Percentiles rank a stretch among this genome's conserved stretches.
Conservation (phyloP, 495 filamentous ascomycete species). For the Annulohypoxylon maeteangense region DNA sequence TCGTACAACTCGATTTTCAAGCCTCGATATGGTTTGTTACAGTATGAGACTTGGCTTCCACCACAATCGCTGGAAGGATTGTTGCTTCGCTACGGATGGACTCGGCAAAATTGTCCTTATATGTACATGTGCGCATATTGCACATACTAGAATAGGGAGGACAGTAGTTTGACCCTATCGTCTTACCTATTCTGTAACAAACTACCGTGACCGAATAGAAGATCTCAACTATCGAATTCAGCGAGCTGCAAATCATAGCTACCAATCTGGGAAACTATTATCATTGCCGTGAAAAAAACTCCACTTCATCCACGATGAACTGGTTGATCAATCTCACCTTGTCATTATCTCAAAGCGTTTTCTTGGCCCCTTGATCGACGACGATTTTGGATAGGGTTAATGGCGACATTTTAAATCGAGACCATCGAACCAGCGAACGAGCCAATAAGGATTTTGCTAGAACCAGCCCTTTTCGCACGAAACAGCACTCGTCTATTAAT, state of each 20-base stretch:
- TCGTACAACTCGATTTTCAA: background rate
- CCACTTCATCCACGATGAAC: conserved; percentile 14
- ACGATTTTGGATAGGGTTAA: conserved; percentile 14
- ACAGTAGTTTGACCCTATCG: conserved; percentile 12
- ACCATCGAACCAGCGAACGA: background rate
- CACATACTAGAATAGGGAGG: conserved; percentile 27
- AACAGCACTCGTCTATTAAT: conserved; percentile 19
- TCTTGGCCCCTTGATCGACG: conserved; percentile 14
- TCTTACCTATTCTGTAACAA: conserved; percentile 27
- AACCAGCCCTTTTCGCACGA: conserved; percentile 7
- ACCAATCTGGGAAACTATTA: conserved; percentile 16
- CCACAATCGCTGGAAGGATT: background rate
- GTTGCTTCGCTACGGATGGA: conserved; percentile 15
- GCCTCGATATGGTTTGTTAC: conserved; percentile 10
- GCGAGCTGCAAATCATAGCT: conserved; percentile 24
- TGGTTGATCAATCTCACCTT: conserved; percentile 7
- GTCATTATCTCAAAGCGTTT: conserved; percentile 1
- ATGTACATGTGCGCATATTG: background rate
- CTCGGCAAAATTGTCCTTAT: conserved; percentile 19
- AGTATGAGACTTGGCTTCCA: background rate
- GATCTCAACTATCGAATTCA: conserved; percentile 12
- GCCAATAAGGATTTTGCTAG: conserved; percentile 2
- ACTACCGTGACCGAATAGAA: conserved; percentile 3
- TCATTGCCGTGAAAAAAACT: conserved; percentile 14
- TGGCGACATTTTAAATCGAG: conserved; percentile 13